These are phyloP conservation scores for Citrus trifoliata DNA, from an alignment of 345 rosid species.

Conservation along the genomic window DNA sequence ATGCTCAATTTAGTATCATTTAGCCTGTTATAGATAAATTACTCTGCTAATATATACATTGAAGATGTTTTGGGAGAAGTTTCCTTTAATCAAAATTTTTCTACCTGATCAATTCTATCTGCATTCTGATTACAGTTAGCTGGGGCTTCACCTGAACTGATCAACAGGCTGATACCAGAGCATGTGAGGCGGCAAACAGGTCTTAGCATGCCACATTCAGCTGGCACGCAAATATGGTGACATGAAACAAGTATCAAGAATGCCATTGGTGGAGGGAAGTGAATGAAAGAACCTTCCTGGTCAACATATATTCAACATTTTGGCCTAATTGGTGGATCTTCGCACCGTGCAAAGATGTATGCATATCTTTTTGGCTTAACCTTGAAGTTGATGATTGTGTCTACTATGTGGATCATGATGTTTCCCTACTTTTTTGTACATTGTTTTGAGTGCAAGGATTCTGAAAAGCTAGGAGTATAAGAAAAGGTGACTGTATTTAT, in stretches of 20 bases:
- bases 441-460: constrained; percentile 19
- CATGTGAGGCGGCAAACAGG: constrained; percentile 49
- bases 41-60: not conserved
- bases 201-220: constrained; percentile 31
- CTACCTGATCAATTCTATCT: not conserved
- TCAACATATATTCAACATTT: constrained; percentile 2
- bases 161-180: constrained; percentile 69
- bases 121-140: constrained; percentile 37
- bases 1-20: not conserved
- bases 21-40: not conserved
- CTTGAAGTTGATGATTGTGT: constrained; percentile 12
- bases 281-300: not conserved
- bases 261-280: constrained; percentile 3
- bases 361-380: constrained; percentile 12
- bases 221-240: constrained; percentile 29
- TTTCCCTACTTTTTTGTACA: constrained; percentile 22
- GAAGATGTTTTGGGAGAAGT: not conserved
- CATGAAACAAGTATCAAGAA: not conserved
- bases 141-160: constrained; percentile 68
- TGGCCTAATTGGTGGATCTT: constrained; percentile 9
- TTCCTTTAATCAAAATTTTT: not conserved
- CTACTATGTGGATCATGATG: constrained; percentile 2
- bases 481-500: constrained; percentile 11
- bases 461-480: constrained; percentile 26
- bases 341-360: constrained; percentile 12